phyloP scores from a whole-genome alignment of 805 yeast species.

The Suhomyces pyralidae region DNA sequence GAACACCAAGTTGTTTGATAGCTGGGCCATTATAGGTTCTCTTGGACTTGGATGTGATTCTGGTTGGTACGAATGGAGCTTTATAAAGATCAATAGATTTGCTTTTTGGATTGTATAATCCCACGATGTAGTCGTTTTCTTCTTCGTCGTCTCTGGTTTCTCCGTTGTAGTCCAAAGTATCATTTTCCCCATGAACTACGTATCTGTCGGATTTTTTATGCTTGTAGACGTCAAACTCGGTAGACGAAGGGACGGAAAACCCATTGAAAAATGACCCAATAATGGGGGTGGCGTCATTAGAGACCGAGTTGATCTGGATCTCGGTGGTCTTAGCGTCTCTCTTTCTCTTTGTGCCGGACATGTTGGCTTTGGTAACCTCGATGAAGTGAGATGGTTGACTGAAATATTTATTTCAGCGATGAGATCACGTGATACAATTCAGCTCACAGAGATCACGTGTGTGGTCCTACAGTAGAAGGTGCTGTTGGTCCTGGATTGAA shows the following conservation, averaged over 20 bases:
- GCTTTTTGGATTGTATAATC: slow-evolving; percentile 68
- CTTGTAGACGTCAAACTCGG: slow-evolving; percentile 61
- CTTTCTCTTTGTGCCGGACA: slow-evolving; percentile 22
- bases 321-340: slow-evolving; percentile 30
- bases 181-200: slow-evolving; percentile 75
- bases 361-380: slow-evolving; percentile 6
- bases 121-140: slow-evolving; percentile 61
- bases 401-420: slow-evolving; percentile 5
- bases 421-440: slow-evolving; percentile 2
- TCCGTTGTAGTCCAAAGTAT: slow-evolving; percentile 72
- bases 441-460: background rate
- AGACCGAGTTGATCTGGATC: slow-evolving; percentile 34
- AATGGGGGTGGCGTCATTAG: slow-evolving; percentile 48
- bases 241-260: slow-evolving; percentile 53
- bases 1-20: slow-evolving; percentile 53
- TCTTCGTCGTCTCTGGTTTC: slow-evolving; percentile 28
- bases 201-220: slow-evolving; percentile 43
- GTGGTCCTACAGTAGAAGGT: no score
- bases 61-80: slow-evolving; percentile 59
- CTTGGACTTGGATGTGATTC: slow-evolving; percentile 60
- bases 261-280: slow-evolving; percentile 83
- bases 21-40: slow-evolving; percentile 59
- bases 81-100: slow-evolving; percentile 63
- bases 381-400: background rate
- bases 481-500: background rate